phyloP scores from a whole-genome alignment of 768 basidiomycete species.

The Dacryopinax primogenitus region DNA sequence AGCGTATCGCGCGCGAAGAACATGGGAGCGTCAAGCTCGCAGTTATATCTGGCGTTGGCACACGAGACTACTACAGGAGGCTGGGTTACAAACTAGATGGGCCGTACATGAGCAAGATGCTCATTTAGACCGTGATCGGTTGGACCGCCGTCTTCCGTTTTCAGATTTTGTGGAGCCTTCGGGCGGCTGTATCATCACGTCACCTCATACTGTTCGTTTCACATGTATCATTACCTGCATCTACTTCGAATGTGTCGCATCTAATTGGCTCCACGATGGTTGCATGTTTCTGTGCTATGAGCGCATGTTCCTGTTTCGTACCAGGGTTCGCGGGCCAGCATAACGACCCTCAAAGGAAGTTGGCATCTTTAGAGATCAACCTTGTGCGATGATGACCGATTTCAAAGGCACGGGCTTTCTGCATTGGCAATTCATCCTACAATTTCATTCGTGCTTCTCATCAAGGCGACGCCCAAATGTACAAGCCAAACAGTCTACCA shows the following conservation, averaged over 20 bases:
- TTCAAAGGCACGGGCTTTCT: neutral
- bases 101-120: conserved; percentile 90
- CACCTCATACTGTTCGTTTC: neutral
- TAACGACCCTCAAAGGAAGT: too few species aligned
- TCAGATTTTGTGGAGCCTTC: too few species aligned
- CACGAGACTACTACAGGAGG: conserved; percentile 90
- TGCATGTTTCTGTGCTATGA: neutral
- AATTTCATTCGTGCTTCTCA: conserved; percentile 10
- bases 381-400: too few species aligned
- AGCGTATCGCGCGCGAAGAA: conserved; percentile 92
- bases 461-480: conserved; percentile 8
- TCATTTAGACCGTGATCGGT: too few species aligned
- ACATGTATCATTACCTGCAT: neutral
- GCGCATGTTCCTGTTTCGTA: neutral
- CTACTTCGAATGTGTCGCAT: neutral
- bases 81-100: conserved; percentile 91
- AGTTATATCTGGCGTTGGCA: conserved; percentile 97
- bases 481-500: conserved; percentile 6
- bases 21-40: conserved; percentile 91
- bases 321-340: too few species aligned
- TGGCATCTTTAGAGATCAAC: too few species aligned
- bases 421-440: conserved; percentile 7
- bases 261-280: neutral
- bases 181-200: neutral
- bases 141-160: too few species aligned